Percentiles rank a stretch among this genome's conserved stretches.
These are phyloP conservation scores for Huntiella omanensis DNA, from an alignment of 2,329 filamentous ascomycete genomes.

Conservation along the genomic window DNA sequence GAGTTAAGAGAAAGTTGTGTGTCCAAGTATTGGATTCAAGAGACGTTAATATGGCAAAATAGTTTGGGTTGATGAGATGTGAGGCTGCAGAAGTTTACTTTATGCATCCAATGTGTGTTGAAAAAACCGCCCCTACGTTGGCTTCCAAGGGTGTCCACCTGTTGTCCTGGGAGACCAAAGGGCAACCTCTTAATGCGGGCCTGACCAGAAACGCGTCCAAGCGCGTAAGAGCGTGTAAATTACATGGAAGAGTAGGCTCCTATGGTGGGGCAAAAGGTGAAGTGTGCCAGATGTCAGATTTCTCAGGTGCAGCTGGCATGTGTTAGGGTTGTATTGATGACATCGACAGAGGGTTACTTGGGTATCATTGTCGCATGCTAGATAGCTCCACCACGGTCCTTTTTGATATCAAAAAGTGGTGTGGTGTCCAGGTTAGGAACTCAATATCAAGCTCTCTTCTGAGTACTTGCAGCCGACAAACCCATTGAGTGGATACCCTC, in stretches of 20 bases:
- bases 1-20: not conserved
- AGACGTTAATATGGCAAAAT: not conserved
- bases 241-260: not conserved
- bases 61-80: not conserved
- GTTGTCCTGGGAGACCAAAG: constrained; percentile 2
- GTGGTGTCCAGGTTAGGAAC: not conserved
- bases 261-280: no score
- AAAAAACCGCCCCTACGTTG: not conserved
- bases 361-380: no score
- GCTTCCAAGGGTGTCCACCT: not conserved
- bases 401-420: constrained; percentile 3
- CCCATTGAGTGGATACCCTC: constrained; percentile 2
- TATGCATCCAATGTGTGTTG: not conserved
- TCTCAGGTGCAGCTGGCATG: no score
- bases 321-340: no score
- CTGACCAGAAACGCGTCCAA: constrained; percentile 4
- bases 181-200: constrained; percentile 7
- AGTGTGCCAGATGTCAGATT: no score
- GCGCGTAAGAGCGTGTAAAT: constrained; percentile 7
- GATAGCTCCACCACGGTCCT: not conserved
- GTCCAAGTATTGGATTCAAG: not conserved
- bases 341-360: no score
- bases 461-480: not conserved
- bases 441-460: not conserved
- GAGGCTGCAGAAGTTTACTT: constrained; percentile 3